Evolutionary conservation across 805 yeast genomes (phyloP), one percentile per base, ranked within the genome.

Genomic region (Ogataea populi-albae): DNA sequence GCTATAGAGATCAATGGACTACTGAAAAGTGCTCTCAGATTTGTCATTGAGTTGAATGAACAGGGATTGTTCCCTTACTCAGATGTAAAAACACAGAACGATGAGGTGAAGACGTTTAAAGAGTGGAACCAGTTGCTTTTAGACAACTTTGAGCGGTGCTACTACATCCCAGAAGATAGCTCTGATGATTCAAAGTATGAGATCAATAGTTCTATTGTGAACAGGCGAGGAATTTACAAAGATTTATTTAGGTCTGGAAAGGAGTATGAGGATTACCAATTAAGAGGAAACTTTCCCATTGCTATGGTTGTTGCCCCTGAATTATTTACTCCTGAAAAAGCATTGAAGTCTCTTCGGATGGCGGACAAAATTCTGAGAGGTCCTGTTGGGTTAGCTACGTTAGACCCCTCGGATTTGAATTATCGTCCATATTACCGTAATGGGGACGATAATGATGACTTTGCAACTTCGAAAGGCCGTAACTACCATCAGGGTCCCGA

Each of bases 401-500:
- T 91, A 44, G 98, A 93, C 55, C 98, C 98, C 4, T 73, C 81
- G 10, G 98, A 91, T 64, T 74, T 79, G 65, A 89, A 91, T 61
- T 91, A 93, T 60, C 73, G 95, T 45, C 98, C 98, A 2, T 77
- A 86, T 63, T 91, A 91, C 61, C 68, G 68, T 53, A 93, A 91
- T 57, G 65, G 87, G 31, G 82, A 75, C 26, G 98, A 91, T 52
- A 77, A 75, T 35, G 77, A 72, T 4, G 96, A 91, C 59, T 93
- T 88, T 70, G 87, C 94, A 1, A 88, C 97, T 0, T 72, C 97
- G 2, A 87, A 88, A 62, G 98, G 98, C 20, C 75, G 98, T 52
- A 93, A 93, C 63, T 91, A 91, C 59, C 98, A 91, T 61, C 98
- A 91, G 64, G 98, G 98, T 2, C 98, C 98, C 2, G 98, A 93